Conservation (phyloP, 225 moss, liverwort and hornwort species). For the Pleurozium schreberi region DNA sequence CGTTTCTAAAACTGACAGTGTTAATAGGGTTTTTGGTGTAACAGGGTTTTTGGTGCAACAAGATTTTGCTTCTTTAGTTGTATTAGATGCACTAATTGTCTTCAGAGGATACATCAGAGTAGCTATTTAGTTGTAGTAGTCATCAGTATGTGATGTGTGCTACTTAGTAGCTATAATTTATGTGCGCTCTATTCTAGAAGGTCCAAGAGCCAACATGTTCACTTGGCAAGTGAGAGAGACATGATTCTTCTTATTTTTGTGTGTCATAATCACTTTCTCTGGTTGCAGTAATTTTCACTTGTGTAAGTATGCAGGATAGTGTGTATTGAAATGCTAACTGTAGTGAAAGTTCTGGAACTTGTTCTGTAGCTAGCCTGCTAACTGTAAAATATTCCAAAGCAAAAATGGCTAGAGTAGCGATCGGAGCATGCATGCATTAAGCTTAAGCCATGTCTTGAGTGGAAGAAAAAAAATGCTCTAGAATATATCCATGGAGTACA, state of each 20-base stretch:
- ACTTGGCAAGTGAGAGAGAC: neutral
- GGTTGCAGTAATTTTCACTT: neutral
- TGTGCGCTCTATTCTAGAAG: too few species aligned
- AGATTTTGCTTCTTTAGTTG: too few species aligned
- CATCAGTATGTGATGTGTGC: neutral
- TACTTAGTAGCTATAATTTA: too few species aligned
- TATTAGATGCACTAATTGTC: neutral
- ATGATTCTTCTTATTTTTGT: neutral
- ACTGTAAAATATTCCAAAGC: neutral
- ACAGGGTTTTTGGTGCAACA: neutral
- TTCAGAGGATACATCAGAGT: neutral
- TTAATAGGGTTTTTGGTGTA: too few species aligned
- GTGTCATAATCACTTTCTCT: neutral
- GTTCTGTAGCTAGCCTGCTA: neutral
- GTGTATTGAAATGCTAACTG: neutral
- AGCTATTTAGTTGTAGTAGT: neutral
- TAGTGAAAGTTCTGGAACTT: neutral
- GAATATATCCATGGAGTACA: neutral
- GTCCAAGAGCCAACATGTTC: neutral
- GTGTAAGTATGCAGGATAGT: neutral
- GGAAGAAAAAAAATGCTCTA: neutral
- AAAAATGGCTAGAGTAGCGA: neutral
- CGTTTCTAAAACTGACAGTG: neutral
- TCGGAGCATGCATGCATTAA: neutral
- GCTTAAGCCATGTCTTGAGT: neutral